A percentile compares a stretch with the other conserved stretches of the same genome.
Evolutionary conservation across 176 grass and related monocot species (phyloP).

Genomic region (Zoysia pacifica): DNA sequence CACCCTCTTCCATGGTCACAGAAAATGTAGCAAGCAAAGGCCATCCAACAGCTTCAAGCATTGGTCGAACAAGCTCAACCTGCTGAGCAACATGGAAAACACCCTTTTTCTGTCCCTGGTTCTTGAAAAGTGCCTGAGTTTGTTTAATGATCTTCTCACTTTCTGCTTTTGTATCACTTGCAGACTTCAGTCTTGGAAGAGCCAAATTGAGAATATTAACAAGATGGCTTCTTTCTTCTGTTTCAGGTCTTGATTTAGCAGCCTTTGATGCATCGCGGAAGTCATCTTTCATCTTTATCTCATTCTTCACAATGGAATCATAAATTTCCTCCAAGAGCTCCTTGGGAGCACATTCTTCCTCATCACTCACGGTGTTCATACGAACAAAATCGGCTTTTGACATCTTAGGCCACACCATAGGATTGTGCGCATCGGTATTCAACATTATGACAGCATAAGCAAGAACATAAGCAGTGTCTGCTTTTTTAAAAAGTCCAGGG

Average conservation of each 20-base stretch:
- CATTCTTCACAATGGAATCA: constrained; percentile 93
- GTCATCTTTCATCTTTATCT: constrained; percentile 95
- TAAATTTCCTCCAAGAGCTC: constrained; percentile 97
- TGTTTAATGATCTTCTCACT: constrained; percentile 90
- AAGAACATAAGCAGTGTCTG: constrained; percentile 98
- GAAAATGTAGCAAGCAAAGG: constrained; percentile 98
- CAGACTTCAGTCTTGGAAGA: constrained; percentile 84
- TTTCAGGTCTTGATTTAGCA: constrained; percentile 56
- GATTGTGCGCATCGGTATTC: constrained; percentile 99
- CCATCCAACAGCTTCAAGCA: constrained; percentile 99
- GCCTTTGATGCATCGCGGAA: constrained; percentile 42
- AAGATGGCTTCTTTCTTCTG: constrained; percentile 74
- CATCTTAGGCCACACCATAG: constrained; percentile 99
- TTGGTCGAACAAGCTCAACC: constrained; percentile 95
- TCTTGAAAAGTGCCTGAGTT: constrained; percentile 89
- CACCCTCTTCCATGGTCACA: constrained; percentile 99
- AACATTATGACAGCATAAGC: constrained; percentile 99
- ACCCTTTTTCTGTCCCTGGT: constrained; percentile 79
- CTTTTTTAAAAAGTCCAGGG: constrained; percentile 97
- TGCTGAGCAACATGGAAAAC: constrained; percentile 89
- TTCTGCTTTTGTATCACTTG: constrained; percentile 86
- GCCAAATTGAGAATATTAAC: constrained; percentile 97
- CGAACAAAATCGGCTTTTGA: constrained; percentile 90
- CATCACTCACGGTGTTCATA: constrained; percentile 84
- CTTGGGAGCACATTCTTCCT: constrained; percentile 73